Conservation (phyloP, 441 rosid genomes). For the Adansonia gregorii region DNA sequence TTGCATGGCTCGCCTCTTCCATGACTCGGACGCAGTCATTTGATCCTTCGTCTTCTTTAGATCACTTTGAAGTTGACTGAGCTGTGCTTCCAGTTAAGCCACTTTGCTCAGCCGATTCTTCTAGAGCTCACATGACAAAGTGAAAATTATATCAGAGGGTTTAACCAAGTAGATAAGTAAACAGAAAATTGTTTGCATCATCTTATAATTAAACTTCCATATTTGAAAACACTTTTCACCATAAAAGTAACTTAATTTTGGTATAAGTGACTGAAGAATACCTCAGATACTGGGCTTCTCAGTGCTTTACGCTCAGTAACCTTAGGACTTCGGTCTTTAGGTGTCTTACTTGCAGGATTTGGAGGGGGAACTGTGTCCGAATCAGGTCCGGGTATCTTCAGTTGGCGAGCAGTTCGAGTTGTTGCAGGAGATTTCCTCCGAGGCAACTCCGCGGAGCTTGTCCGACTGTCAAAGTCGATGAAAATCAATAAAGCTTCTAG, state of each 20-base stretch:
- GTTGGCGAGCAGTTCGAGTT: constrained; percentile 73
- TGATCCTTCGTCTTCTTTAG: constrained; percentile 82
- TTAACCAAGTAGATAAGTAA: constrained; percentile 6
- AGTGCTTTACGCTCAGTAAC: constrained; percentile 72
- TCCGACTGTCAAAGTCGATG: constrained; percentile 45
- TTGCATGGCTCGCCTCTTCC: constrained; percentile 68
- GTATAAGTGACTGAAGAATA: constrained; percentile 35
- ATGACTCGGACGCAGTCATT: constrained; percentile 66
- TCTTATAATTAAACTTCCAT: neutral
- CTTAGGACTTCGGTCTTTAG: constrained; percentile 79
- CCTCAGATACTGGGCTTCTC: constrained; percentile 71
- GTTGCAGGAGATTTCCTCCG: constrained; percentile 76
- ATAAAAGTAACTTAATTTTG: constrained; percentile 9
- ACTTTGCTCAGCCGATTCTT: constrained; percentile 68
- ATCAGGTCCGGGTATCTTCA: constrained; percentile 57
- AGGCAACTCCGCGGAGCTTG: constrained; percentile 61
- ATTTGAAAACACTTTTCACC: neutral
- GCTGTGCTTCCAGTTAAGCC: constrained; percentile 69
- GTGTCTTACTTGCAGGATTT: constrained; percentile 52
- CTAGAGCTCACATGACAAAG: constrained; percentile 41
- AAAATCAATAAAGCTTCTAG: neutral
- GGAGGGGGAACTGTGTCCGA: constrained; percentile 55
- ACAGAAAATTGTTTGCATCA: neutral
- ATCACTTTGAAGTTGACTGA: constrained; percentile 80
- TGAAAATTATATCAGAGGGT: neutral